Evolutionary conservation across 2,329 filamentous ascomycete genomes (phyloP).

Genomic region (Fusarium haematococcum): DNA sequence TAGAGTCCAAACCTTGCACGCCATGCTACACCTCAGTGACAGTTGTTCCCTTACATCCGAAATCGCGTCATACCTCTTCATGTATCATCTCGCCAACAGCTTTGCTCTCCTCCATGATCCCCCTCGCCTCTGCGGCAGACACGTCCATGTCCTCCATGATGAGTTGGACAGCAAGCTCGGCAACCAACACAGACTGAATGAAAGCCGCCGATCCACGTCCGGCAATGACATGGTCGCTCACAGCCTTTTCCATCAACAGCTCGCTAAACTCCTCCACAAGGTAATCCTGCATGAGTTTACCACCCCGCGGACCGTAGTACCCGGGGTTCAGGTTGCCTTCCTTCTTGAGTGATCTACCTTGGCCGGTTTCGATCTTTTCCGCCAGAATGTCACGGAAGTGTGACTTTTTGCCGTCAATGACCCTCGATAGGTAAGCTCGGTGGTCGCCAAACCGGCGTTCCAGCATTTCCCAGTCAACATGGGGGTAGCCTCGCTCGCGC

Average conservation of each 20-base stretch:
- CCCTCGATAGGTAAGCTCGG: slow-evolving; percentile 63
- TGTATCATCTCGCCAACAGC: slow-evolving; percentile 76
- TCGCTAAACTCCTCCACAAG: slow-evolving; percentile 71
- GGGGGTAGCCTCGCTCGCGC: slow-evolving; percentile 71
- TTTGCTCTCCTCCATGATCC: slow-evolving; percentile 74
- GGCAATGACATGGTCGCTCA: slow-evolving; percentile 74
- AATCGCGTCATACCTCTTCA: slow-evolving; percentile 59
- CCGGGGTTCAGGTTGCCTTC: slow-evolving; percentile 75
- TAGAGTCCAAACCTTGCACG: slow-evolving; percentile 10
- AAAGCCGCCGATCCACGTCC: slow-evolving; percentile 75
- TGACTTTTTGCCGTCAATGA: slow-evolving; percentile 71
- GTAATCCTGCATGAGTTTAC: slow-evolving; percentile 77
- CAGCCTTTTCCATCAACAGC: slow-evolving; percentile 70
- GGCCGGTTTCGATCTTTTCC: slow-evolving; percentile 66
- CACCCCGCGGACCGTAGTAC: slow-evolving; percentile 85
- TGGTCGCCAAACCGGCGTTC: slow-evolving; percentile 69
- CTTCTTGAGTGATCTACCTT: slow-evolving; percentile 68
- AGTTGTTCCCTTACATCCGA: background rate
- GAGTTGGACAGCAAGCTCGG: slow-evolving; percentile 70
- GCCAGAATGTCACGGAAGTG: slow-evolving; percentile 71
- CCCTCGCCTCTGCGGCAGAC: slow-evolving; percentile 56
- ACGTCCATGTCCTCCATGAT: slow-evolving; percentile 69
- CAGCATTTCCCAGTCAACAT: slow-evolving; percentile 75
- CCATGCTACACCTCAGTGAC: background rate
- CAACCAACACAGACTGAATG: slow-evolving; percentile 81